Evolutionary conservation across 495 filamentous ascomycete species (phyloP).

Genomic region (Penicillium waksmanii): DNA sequence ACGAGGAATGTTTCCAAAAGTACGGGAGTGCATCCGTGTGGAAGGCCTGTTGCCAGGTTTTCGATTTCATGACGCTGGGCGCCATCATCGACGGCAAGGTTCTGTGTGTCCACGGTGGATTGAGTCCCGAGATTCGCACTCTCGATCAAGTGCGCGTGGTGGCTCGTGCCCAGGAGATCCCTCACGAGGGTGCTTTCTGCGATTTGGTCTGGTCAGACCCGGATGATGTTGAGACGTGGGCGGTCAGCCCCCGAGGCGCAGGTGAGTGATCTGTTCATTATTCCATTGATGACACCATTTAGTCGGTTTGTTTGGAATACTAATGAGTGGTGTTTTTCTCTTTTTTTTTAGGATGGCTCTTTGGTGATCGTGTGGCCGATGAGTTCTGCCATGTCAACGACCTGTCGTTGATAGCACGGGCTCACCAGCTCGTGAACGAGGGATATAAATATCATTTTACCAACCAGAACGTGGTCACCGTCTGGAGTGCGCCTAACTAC

Average conservation of each 20-base stretch:
- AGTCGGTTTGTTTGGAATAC: background rate
- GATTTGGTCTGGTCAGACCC: conserved; percentile 98
- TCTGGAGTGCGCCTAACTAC: conserved; percentile 99
- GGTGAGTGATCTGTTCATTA: conserved; percentile 40
- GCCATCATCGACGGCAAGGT: conserved; percentile 97
- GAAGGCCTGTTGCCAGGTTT: conserved; percentile 99
- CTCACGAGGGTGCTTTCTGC: conserved; percentile 97
- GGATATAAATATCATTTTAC: conserved; percentile 98
- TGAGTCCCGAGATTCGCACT: conserved; percentile 94
- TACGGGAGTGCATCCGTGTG: conserved; percentile 98
- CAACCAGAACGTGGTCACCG: conserved; percentile 96
- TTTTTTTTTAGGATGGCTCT: conserved; percentile 71
- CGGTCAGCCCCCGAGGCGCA: conserved; percentile 89
- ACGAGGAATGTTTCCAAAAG: conserved; percentile 97
- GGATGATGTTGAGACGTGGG: conserved; percentile 98
- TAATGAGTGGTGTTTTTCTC: background rate
- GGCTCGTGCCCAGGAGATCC: conserved; percentile 94
- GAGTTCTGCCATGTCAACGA: conserved; percentile 99
- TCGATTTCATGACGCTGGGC: conserved; percentile 94
- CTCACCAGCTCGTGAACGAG: conserved; percentile 97
- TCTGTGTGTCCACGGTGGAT: conserved; percentile 94
- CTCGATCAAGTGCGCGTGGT: conserved; percentile 98
- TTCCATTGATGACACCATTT: background rate
- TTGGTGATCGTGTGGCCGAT: conserved; percentile 95
- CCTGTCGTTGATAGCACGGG: conserved; percentile 89